Evolutionary conservation across 2,329 filamentous ascomycete species (phyloP), one percentile per base, ranked within the genome.

Genomic region (Cadophora gregata): DNA sequence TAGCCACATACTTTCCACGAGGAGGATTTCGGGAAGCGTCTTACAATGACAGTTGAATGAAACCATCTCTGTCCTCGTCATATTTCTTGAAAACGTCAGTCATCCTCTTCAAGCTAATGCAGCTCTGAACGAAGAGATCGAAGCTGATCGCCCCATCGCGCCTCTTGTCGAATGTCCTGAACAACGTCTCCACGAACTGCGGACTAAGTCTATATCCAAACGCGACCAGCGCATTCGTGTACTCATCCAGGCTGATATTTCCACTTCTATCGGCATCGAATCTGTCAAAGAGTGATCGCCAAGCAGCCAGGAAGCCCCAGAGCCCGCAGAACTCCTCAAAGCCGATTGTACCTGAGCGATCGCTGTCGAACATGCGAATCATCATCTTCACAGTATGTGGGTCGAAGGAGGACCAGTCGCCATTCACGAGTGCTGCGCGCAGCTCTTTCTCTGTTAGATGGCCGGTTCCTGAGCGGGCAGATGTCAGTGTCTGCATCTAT

Each of bases 71-170:
- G 79, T 99, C 96, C 75, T 97, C 92, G 74, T 99, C 96, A 79
- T 98, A 99, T 80, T 94, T 95, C 85, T 99, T 99, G 79, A 99
- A 99, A 31, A 97, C 93, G 79, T 99, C 96, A 67, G 96, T 99
- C 95, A 99, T 98, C 74, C 96, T 87, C 86, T 98, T 97, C 75
- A 99, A 84, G 74, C 89, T 93, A 77, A 99, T 98, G 79, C 96
- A 98, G 62, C 93, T 93, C 84, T 99, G 96, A 68, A 99, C 96
- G 76, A 99, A 99, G 61, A 99, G 81, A 81, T 99, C 96, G 76
- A 99, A 99, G 80, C 90, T 92, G 86, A 93, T 93, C 74, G 86
- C 85, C 45, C 90, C 89, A 76, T 88, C 84, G 71, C 82, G 81
- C 69, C 86, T 85, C 83, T 91, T 93, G 79, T 97, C 95, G 81